These are phyloP conservation scores for Casuarina equisetifolia DNA, from an alignment of 306 rosid species.

Conservation along the genomic window DNA sequence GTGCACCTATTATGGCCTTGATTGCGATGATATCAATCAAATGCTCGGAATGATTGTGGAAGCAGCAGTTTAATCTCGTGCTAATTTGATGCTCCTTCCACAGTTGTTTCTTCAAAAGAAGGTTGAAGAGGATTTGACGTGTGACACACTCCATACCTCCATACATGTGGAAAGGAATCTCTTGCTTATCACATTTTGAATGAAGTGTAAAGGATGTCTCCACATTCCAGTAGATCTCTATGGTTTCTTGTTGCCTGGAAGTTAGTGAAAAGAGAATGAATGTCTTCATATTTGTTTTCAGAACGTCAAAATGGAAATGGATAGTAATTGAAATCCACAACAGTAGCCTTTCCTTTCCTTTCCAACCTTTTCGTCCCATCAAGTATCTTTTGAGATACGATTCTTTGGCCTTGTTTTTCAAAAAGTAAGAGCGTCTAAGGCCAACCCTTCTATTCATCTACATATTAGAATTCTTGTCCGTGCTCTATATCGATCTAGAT, in stretches of 20 bases:
- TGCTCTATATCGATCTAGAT: constrained; percentile 52
- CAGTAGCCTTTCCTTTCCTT: neutral
- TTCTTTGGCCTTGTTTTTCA: constrained; percentile 50
- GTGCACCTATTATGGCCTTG: no score
- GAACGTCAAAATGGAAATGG: neutral
- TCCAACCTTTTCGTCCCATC: constrained; percentile 40
- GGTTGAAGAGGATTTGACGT: no score
- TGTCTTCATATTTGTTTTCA: constrained; percentile 33
- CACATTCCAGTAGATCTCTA: constrained; percentile 21
- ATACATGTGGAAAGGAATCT: constrained; percentile 31
- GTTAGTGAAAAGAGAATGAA: constrained; percentile 49
- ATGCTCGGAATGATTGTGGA: no score
- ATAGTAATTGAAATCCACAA: constrained; percentile 32
- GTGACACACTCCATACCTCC: no score
- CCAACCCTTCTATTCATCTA: constrained; percentile 34
- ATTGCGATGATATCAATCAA: no score
- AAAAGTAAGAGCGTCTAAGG: constrained; percentile 39
- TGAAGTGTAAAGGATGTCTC: constrained; percentile 38
- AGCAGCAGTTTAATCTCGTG: no score
- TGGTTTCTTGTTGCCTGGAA: constrained; percentile 43
- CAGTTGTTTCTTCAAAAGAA: no score
- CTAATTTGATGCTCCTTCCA: no score
- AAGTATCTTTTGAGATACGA: constrained; percentile 33
- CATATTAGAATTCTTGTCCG: constrained; percentile 35
- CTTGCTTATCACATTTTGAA: constrained; percentile 34